A percentile compares a stretch with the other conserved stretches of the same genome.
Evolutionary conservation across 768 basidiomycete species (phyloP).

Genomic region (Filobasidium wieringae): DNA sequence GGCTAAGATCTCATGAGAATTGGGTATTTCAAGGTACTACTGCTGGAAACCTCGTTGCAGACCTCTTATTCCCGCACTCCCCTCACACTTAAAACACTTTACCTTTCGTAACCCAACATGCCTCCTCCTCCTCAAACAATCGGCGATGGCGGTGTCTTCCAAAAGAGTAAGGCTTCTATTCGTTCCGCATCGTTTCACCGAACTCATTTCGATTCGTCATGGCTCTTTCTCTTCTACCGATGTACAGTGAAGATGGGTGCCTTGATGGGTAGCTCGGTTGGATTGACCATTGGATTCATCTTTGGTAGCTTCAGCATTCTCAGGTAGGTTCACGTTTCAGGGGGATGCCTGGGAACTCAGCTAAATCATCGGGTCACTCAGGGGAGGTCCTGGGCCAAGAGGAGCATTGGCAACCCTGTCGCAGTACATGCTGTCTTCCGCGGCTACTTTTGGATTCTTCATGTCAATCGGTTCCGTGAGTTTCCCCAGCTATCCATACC

Average conservation of each 20-base stretch:
- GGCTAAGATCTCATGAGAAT: too few species aligned
- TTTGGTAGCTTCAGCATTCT: conserved; percentile 89
- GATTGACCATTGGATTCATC: conserved; percentile 91
- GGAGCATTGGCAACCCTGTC: conserved; percentile 83
- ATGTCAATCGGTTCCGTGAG: conserved; percentile 82
- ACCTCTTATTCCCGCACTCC: background rate
- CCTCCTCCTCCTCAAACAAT: conserved; percentile 35
- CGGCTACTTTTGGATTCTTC: conserved; percentile 95
- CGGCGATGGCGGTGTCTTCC: conserved; percentile 30
- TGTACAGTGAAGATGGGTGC: conserved; percentile 40
- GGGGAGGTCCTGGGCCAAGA: conserved; percentile 80
- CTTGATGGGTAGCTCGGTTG: conserved; percentile 55
- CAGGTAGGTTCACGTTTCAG: conserved; percentile 47
- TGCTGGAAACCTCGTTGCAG: background rate
- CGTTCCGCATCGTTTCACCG: background rate
- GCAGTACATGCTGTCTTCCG: conserved; percentile 96
- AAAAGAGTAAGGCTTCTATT: conserved; percentile 34
- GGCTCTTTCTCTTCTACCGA: background rate
- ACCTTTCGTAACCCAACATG: conserved; percentile 19
- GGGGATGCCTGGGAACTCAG: background rate
- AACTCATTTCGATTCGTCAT: background rate
- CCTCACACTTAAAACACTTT: background rate
- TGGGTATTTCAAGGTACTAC: too few species aligned
- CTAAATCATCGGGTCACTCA: conserved; percentile 32
- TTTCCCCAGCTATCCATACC: background rate